Percentiles rank a stretch among this genome's conserved stretches.
These are phyloP conservation scores for Phalaenopsis aphrodite DNA, from an alignment of 106 monocot genomes.

Conservation along the genomic window DNA sequence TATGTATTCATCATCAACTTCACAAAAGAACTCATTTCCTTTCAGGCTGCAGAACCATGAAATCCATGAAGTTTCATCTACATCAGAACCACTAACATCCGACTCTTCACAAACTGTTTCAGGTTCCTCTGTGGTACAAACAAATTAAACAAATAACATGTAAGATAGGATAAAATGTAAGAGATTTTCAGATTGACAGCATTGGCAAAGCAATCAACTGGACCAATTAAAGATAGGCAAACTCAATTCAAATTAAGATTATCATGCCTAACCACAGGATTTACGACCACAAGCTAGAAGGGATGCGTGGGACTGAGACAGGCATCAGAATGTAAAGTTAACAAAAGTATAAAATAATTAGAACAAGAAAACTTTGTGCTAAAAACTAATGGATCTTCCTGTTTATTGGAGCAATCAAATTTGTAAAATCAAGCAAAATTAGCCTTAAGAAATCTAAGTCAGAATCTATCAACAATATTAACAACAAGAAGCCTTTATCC, in stretches of 20 bases:
- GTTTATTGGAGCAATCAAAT: not conserved
- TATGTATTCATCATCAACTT: slow-evolving; percentile 57
- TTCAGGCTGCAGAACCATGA: slow-evolving; percentile 49
- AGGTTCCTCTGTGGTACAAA: slow-evolving; percentile 26
- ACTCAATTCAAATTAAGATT: not conserved
- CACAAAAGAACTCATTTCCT: slow-evolving; percentile 58
- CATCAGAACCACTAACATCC: slow-evolving; percentile 46
- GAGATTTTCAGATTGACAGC: not conserved
- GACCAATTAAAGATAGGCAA: not conserved
- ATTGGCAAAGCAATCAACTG: not conserved
- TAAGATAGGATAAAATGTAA: not conserved
- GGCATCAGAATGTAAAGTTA: not conserved
- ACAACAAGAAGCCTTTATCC: too few relatives aligned
- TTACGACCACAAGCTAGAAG: not conserved
- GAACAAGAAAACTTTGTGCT: not conserved
- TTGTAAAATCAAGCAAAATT: not conserved
- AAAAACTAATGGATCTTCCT: not conserved
- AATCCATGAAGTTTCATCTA: slow-evolving; percentile 51
- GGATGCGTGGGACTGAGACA: not conserved
- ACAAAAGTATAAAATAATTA: not conserved
- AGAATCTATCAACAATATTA: too few relatives aligned
- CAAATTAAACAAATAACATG: not conserved
- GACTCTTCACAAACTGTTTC: slow-evolving; percentile 45
- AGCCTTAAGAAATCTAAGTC: not conserved
- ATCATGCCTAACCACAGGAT: not conserved